phyloP scores from a whole-genome alignment of 345 rosid genomes.

The Triadica sebifera region DNA sequence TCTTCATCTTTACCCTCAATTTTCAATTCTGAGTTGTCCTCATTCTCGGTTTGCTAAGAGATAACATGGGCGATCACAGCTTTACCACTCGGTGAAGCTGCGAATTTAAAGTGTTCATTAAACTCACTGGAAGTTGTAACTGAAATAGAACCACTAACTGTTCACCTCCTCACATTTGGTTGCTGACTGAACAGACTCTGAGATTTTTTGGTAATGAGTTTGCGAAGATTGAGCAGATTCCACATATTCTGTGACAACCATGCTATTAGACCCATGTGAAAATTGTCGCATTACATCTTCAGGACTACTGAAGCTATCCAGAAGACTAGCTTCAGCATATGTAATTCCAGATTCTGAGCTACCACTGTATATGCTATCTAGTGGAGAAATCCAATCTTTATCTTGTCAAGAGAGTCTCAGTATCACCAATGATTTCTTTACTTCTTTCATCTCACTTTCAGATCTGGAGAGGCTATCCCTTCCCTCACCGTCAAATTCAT shows the following conservation, averaged over 20 bases:
- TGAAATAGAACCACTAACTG: constrained; percentile 27
- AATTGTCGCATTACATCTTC: constrained; percentile 35
- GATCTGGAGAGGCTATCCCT: constrained; percentile 42
- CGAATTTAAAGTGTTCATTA: constrained; percentile 25
- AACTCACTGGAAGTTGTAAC: constrained; percentile 24
- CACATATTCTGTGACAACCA: constrained; percentile 17
- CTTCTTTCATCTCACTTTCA: constrained; percentile 42
- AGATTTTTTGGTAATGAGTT: constrained; percentile 29
- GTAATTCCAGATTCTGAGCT: constrained; percentile 47
- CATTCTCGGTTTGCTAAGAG: constrained; percentile 32
- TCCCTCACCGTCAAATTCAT: constrained; percentile 43
- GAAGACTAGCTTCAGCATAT: constrained; percentile 40
- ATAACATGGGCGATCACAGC: constrained; percentile 27
- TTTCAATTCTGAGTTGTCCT: constrained; percentile 29
- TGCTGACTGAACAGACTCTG: constrained; percentile 20
- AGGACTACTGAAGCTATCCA: constrained; percentile 36
- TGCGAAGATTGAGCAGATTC: constrained; percentile 41
- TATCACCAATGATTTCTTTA: constrained; percentile 33
- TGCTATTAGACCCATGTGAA: constrained; percentile 24
- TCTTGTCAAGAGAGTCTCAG: constrained; percentile 49
- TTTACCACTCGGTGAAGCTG: constrained; percentile 32
- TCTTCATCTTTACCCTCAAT: constrained; percentile 35
- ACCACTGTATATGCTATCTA: constrained; percentile 63
- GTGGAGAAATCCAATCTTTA: constrained; percentile 77
- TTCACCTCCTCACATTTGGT: constrained; percentile 24